phyloP scores from a whole-genome alignment of 306 rosid species.

The Gastrolobium villosum region DNA sequence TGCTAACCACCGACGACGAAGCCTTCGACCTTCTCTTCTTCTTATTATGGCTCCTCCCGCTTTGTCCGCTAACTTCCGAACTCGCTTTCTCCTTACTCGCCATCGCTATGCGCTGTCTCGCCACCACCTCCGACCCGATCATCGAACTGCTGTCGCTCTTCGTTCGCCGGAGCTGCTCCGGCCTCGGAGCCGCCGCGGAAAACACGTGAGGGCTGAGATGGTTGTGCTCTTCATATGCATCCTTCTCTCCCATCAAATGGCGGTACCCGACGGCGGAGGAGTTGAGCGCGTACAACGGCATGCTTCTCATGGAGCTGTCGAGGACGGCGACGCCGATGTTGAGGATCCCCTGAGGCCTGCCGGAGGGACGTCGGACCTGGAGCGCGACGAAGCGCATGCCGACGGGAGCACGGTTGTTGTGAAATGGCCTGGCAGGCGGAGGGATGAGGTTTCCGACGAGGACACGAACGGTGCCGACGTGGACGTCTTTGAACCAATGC shows the following conservation, averaged over 20 bases:
- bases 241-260: slow-evolving; percentile 83
- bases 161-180: slow-evolving; percentile 63
- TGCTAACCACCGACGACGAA: slow-evolving; percentile 51
- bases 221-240: slow-evolving; percentile 51
- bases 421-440: slow-evolving; percentile 37
- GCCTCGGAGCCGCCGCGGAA: background rate
- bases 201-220: slow-evolving; percentile 43
- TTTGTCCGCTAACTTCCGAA: slow-evolving; percentile 43
- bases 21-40: slow-evolving; percentile 37
- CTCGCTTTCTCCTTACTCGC: slow-evolving; percentile 44
- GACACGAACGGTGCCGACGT: slow-evolving; percentile 83
- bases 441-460: slow-evolving; percentile 77
- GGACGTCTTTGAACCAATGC: slow-evolving; percentile 90
- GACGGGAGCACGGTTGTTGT: slow-evolving; percentile 49
- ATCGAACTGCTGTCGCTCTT: slow-evolving; percentile 86
- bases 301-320: slow-evolving; percentile 90
- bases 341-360: slow-evolving; percentile 90
- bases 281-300: slow-evolving; percentile 79
- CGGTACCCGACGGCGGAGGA: slow-evolving; percentile 82
- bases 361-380: slow-evolving; percentile 81
- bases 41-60: background rate
- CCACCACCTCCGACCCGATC: slow-evolving; percentile 56
- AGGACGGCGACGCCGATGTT: slow-evolving; percentile 82
- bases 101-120: slow-evolving; percentile 39
- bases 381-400: slow-evolving; percentile 89